Evolutionary conservation across 73 alveolate genomes (phyloP).

Genomic region (Tetrahymena elliotti): DNA sequence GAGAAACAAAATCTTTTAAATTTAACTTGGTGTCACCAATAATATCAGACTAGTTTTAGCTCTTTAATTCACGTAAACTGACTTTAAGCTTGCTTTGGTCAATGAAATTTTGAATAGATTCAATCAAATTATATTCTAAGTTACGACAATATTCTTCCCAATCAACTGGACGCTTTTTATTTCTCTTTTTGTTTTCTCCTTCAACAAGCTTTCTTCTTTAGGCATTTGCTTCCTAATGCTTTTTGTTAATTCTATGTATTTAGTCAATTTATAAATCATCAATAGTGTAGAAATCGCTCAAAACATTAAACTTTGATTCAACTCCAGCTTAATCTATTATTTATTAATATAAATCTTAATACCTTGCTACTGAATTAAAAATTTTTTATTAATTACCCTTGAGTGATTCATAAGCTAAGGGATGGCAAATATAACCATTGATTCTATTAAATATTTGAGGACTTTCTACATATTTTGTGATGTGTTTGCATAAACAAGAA

Average conservation of each 20-base stretch:
- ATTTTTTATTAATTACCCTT: neutral
- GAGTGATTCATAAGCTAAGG: neutral
- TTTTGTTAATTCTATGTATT: constrained; percentile 17
- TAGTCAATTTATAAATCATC: constrained; percentile 33
- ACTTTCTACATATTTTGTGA: neutral
- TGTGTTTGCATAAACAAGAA: neutral
- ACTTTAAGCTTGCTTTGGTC: neutral
- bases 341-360: neutral
- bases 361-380: neutral
- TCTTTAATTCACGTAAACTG: neutral
- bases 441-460: neutral
- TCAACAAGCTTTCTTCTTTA: constrained; percentile 1
- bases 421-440: neutral
- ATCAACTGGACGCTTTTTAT: neutral
- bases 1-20: constrained; percentile 12
- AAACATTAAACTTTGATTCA: constrained; percentile 2
- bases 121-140: neutral
- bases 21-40: neutral
- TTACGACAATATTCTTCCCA: constrained; percentile 21
- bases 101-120: neutral
- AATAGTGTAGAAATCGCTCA: constrained; percentile 25
- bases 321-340: neutral
- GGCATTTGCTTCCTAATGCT: constrained; percentile 8
- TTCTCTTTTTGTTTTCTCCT: constrained; percentile 14
- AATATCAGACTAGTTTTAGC: neutral